phyloP scores from a whole-genome alignment of 73 alveolate genomes.

The Uronychia setigera region DNA sequence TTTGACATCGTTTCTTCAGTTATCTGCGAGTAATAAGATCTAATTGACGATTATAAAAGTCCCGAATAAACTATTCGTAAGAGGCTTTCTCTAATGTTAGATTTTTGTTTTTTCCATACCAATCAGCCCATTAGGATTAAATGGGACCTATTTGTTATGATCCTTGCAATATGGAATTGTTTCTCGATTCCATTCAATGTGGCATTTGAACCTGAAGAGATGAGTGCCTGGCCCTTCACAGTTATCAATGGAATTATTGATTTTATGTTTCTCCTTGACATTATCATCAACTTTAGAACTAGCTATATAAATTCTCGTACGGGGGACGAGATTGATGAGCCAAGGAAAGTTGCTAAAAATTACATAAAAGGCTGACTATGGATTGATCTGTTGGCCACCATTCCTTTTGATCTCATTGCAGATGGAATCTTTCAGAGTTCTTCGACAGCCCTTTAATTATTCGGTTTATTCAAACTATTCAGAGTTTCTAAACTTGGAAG shows the following conservation, averaged over 20 bases:
- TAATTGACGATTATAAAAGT: too few species aligned
- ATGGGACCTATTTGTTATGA: constrained; percentile 67
- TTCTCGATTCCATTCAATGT: constrained; percentile 64
- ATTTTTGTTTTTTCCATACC: too few species aligned
- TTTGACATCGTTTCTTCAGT: too few species aligned
- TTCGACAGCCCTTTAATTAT: constrained; percentile 1
- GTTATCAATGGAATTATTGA: constrained; percentile 19
- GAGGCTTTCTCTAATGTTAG: too few species aligned
- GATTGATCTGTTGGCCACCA: constrained; percentile 49
- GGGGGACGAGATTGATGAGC: constrained; percentile 33
- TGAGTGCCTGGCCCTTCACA: too few species aligned
- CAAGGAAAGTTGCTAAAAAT: constrained; percentile 2
- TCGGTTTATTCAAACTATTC: constrained; percentile 35
- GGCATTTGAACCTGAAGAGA: constrained; percentile 59
- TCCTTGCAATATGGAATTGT: constrained; percentile 64
- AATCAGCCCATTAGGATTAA: constrained; percentile 54
- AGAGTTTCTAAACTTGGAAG: constrained; percentile 40
- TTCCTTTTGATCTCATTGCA: constrained; percentile 32
- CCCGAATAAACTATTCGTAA: too few species aligned
- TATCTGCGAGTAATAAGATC: too few species aligned
- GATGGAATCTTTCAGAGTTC: neutral
- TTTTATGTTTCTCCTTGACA: constrained; percentile 11
- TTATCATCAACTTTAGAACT: constrained; percentile 46
- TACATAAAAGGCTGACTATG: constrained; percentile 26
- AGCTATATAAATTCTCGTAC: constrained; percentile 17